Base-by-base conservation (phyloP, 345 rosid species). In the Citrus unshiu region DNA sequence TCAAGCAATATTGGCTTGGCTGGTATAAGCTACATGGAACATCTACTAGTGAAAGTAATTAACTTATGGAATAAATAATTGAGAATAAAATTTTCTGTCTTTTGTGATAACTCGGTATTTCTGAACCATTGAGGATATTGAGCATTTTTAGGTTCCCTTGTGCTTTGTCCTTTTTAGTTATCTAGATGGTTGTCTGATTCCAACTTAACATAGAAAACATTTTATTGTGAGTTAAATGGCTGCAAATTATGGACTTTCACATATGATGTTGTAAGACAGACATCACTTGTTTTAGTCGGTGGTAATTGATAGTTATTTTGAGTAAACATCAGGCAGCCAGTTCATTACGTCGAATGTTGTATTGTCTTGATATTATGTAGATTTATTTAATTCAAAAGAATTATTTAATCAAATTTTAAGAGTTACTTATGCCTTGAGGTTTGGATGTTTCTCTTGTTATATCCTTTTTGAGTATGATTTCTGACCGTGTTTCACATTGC, bases 401-500 rank as follows among this genome's bases (percentile, higher is more conserved):
- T 25, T 46, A 5, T 61, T 59, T 12, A 13, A 37, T 73, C 56
- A 3, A 39, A 62, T 63, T 30, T 25, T 27, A 40, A 62, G 51
- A 14, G 46, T n/a, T 73, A 12, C 21, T 72, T 58, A 35, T 24
- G 54, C 39, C 63, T 74, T 25, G 27, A 34, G 59, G 10, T 64
- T 61, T 46, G 5, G 22, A 49, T 5, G 0, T 22, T 57, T 12
- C 30, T 25, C 46, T 51, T 34, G 9, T 25, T 64, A 69, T 34
- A 35, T 39, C 32, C 32, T 68, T 30, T 16, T 7, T 30, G 32
- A 32, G 40, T 64, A 64, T 39, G 40, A 46, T 68, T 40, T 54
- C 37, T 77, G 72, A 79, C 46, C 10, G 51, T 59, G 63, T 30
- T 77, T 82, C 39, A 51, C 66, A 21, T 79, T 78, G 72, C 80